phyloP scores from a whole-genome alignment of 352 stramenopile species.

The Phytopythium helicoides region DNA sequence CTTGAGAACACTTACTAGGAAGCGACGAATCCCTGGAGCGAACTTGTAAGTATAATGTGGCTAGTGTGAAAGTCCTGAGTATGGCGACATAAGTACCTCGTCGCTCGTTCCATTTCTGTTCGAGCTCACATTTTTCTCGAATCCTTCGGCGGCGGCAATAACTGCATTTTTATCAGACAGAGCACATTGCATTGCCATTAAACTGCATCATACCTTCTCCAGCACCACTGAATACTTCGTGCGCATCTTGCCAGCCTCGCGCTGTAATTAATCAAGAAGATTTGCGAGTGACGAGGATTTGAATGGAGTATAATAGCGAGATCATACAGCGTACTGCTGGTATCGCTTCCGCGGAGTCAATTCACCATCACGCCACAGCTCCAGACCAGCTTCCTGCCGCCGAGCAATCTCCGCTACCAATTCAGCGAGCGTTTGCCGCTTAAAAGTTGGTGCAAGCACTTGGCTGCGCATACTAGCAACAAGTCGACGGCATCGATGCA shows the following conservation, averaged over 20 bases:
- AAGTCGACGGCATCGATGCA: slow-evolving; percentile 49
- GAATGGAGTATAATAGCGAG: too few relatives aligned
- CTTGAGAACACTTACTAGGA: slow-evolving; percentile 27
- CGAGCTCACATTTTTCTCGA: too few relatives aligned
- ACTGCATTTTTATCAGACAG: too few relatives aligned
- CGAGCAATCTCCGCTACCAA: slow-evolving; percentile 15
- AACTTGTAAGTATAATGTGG: background rate
- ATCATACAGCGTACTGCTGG: slow-evolving; percentile 16
- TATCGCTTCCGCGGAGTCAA: slow-evolving; percentile 26
- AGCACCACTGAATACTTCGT: slow-evolving; percentile 16
- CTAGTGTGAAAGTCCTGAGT: too few relatives aligned
- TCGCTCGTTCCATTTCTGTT: too few relatives aligned
- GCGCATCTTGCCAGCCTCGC: slow-evolving; percentile 2
- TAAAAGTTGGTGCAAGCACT: slow-evolving; percentile 36
- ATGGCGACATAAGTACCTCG: too few relatives aligned
- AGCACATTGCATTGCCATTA: too few relatives aligned
- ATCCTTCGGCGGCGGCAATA: too few relatives aligned
- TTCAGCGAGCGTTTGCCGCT: slow-evolving; percentile 32
- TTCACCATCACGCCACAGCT: background rate
- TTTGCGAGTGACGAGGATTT: too few relatives aligned
- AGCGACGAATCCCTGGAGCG: slow-evolving; percentile 12
- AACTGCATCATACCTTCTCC: slow-evolving; percentile 10
- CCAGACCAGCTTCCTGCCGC: slow-evolving; percentile 3
- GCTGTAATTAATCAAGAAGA: too few relatives aligned
- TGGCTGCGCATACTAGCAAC: slow-evolving; percentile 47